phyloP scores from a whole-genome alignment of 257 asterid genomes.

The Ilex asprella region DNA sequence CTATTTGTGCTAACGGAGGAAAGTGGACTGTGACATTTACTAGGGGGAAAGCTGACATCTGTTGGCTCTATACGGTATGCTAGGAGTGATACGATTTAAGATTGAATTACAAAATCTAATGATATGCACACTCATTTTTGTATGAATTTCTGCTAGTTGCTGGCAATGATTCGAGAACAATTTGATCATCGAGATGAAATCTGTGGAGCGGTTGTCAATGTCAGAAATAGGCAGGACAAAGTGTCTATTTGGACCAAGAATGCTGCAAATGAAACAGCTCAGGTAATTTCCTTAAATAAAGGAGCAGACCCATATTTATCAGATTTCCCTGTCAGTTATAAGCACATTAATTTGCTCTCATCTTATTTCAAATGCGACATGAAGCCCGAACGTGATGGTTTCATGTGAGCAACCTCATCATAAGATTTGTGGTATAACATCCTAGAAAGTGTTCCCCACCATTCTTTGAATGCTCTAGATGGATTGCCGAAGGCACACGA shows the following conservation, averaged over 20 bases:
- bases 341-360: too few relatives aligned
- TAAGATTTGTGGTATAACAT: too few relatives aligned
- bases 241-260: constrained; percentile 88
- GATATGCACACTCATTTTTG: background rate
- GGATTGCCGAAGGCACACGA: too few relatives aligned
- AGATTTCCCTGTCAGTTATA: too few relatives aligned
- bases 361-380: too few relatives aligned
- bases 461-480: too few relatives aligned
- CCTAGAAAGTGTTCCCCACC: too few relatives aligned
- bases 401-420: too few relatives aligned
- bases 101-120: background rate
- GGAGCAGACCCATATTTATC: too few relatives aligned
- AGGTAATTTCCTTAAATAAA: constrained; percentile 44
- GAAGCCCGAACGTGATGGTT: too few relatives aligned
- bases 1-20: constrained; percentile 93
- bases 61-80: constrained; percentile 86
- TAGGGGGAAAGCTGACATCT: constrained; percentile 67
- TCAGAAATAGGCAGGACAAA: constrained; percentile 67
- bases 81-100: background rate
- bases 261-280: constrained; percentile 90
- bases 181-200: constrained; percentile 92
- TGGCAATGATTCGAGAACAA: constrained; percentile 97
- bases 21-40: constrained; percentile 62
- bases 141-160: constrained; percentile 43
- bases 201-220: constrained; percentile 93